Base-by-base conservation (phyloP, 345 rosid genomes). In the Eucalyptus pauciflora region DNA sequence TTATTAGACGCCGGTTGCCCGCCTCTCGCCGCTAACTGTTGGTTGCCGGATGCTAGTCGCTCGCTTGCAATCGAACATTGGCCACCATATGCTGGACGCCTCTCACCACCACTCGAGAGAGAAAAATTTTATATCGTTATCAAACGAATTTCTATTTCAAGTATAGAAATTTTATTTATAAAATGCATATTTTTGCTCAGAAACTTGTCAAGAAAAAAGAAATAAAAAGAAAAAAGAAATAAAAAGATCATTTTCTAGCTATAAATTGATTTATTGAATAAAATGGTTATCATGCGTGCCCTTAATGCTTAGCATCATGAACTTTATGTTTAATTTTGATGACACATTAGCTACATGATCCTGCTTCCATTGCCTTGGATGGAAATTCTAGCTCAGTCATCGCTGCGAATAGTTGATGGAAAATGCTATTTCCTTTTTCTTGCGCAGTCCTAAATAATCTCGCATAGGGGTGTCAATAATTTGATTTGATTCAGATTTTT, bases 1-100 rank as follows among this genome's bases (percentile, higher is more conserved):
- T 51, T 22, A 51, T 51, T 51, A 7, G 56, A 7, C 0, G 4
- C 8, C 0, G 0, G 2, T 51, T 2, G 9, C 56, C 9, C 9
- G 1, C 8, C 56, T 51, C 56, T 51, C 1, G 4, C 0, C 4
- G 1, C 0, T 16, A 8, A 51, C 17, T 2, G 4, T 0, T 51
- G 7, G 4, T 51, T 51, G 22, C 22, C 0, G 0, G 4, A 51
- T 51, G 56, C 22, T 1, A 51, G 2, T 51, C 0, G 56, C 3
- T 51, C 1, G 9, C 3, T 1, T 51, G 22, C 4, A 1, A 0
- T 51, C 1, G 2, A 51, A 52, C 56, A 18, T 1, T 52, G 0
- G 22, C 56, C 56, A 52, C 56, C 1, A 3, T 0, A 52, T 0
- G 24, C 1, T 52, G 0, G 56, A 52, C 1, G 2, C 56, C 56